Evolutionary conservation across 768 basidiomycete species (phyloP).

Genomic region (Tricholoma hemisulphureum): DNA sequence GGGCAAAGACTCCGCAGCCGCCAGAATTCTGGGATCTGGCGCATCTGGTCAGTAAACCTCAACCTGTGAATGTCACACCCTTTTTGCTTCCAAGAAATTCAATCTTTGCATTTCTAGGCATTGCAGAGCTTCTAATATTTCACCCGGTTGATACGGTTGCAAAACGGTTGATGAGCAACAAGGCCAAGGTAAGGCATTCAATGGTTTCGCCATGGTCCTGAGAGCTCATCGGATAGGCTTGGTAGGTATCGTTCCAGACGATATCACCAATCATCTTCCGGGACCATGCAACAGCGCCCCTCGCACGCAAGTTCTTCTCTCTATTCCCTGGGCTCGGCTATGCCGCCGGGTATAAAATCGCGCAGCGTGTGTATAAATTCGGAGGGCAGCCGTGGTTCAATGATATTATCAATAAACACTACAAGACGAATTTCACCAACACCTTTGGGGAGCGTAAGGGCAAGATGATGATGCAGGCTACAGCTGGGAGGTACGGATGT

Average conservation of each 20-base stretch:
- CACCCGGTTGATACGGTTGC: constrained; percentile 97
- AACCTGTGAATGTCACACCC: no score
- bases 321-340: constrained; percentile 99
- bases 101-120: constrained; percentile 48
- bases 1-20: constrained; percentile 84
- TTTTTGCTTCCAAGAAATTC: no score
- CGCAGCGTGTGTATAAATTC: constrained; percentile 96
- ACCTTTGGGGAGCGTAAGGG: constrained; percentile 93
- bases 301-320: constrained; percentile 72
- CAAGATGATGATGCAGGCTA: constrained; percentile 93
- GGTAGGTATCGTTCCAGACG: constrained; percentile 63
- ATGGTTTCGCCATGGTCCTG: not conserved
- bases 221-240: not conserved
- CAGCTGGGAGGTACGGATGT: constrained; percentile 77
- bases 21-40: constrained; percentile 89
- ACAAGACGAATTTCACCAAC: constrained; percentile 77
- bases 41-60: constrained; percentile 66
- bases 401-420: constrained; percentile 82
- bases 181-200: constrained; percentile 60
- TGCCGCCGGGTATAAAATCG: constrained; percentile 95
- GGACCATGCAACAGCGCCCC: constrained; percentile 68
- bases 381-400: constrained; percentile 98
- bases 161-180: constrained; percentile 99
- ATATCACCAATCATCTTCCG: constrained; percentile 85
- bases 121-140: constrained; percentile 93